Evolutionary conservation across 495 filamentous ascomycete genomes (phyloP), one percentile per base, ranked within the genome.

Genomic region (Tetracladium marchalianum): DNA sequence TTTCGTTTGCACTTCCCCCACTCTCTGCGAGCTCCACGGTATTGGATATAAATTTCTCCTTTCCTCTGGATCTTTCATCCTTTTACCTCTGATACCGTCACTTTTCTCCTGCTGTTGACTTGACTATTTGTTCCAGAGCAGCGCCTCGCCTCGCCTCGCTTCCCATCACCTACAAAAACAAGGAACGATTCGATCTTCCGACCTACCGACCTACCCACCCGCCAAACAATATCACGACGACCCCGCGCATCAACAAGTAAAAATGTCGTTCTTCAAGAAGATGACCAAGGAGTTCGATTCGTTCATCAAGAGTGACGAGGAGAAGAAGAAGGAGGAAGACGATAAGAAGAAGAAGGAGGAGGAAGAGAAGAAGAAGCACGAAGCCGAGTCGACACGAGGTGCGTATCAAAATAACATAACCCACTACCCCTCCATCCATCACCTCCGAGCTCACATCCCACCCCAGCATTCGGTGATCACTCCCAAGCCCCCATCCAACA

Each of bases 261-360:
- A 37, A 3, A 46, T 46, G 43, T 46, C 43, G 34, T 46, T 46
- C 32, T 46, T 46, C 43, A 37, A 27, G 16, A 46, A 46, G 43
- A 11, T 46, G 6, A 39, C 16, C 18, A 46, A 46, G 43, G 43
- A 46, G 33, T 46, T 46, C 13, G 43, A 46, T 7, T 31, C 12
- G 4, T 11, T 46, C n/a, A 13, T 37, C 35, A 17, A 37, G 16
- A 39, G 32, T 31, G 43, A 33, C 10, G 24, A 38, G 9, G 24
- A 46, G 5, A 39, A 46, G 18, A 38, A 46, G 32, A 39, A 46
- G 34, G 43, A 46, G 33, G 22, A 27, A 27, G 22, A 27, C 22
- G 22, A 27, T 3, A 27, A 27, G 22, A 27, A 27, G 7, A 27
- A 27, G 22, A 27, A 27, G 22, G 16, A 37, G 9, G 35, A 37